Base-by-base conservation (phyloP, 768 basidiomycete genomes). In the Trametes cinnabarina region DNA sequence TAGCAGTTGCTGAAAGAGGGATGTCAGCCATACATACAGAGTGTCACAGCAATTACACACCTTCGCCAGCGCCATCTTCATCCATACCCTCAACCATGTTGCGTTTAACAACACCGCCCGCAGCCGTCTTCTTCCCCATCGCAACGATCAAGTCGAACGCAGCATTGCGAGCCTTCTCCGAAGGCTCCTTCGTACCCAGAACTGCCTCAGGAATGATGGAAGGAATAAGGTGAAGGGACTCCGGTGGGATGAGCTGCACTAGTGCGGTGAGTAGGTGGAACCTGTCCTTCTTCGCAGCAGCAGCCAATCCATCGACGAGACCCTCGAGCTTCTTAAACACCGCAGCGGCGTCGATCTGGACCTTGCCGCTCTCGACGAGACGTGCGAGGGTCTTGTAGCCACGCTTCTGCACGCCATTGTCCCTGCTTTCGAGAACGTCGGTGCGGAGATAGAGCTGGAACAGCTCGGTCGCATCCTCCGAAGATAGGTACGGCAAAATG, bases 281-380 rank as follows among this genome's bases (percentile, higher is more conserved):
- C 7, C 97, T 89, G 71, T 98, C 97, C 87, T 92, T 88, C 77
- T 97, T 97, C 4, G 96, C 93, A 32, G 93, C 93, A 23, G 92
- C 77, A 0, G 83, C 78, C 46, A 96, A 78, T 4, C 82, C 83
- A 20, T 84, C 80, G 2, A 83, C 78, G 30, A 86, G 73, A 34
- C 82, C 82, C 47, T 89, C 86, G 46, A 98, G 72, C 57, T 79
- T 77, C 58, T 82, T 77, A 23, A 97, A 74, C 25, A 88, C 80
- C 10, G 70, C 70, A 57, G 88, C 85, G 12, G 78, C 80, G 59
- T 84, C 81, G 42, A 78, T 65, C 30, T 69, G 68, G 28, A 87
- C 76, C 67, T 88, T 87, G 0, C 77, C 79, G 50, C 76, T 76
- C 66, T 88, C 87, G n/a, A 87, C 72, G 40, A 94, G 71, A 63